These are phyloP conservation scores for Notholithocarpus densiflorus DNA, from an alignment of 306 rosid species.

Conservation along the genomic window DNA sequence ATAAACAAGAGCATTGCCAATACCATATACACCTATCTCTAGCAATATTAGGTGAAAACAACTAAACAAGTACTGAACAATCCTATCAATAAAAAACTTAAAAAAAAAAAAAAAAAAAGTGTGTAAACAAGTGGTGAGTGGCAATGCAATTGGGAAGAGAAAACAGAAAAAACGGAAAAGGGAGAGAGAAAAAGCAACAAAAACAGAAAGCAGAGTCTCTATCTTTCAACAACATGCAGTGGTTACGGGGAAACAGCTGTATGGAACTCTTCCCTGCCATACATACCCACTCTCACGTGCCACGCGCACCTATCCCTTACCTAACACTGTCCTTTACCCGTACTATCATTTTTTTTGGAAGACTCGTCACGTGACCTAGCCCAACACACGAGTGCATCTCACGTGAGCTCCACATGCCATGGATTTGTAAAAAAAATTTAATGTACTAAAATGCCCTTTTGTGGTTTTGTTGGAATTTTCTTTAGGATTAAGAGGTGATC, in stretches of 20 bases:
- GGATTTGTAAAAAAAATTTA: not conserved
- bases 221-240: conserved; percentile 12
- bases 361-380: conserved; percentile 30
- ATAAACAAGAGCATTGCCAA: too few relatives aligned
- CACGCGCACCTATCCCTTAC: conserved; percentile 15
- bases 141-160: not conserved
- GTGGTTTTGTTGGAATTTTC: too few relatives aligned
- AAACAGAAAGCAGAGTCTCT: conserved; percentile 18
- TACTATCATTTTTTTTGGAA: not conserved
- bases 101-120: not conserved
- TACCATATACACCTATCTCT: too few relatives aligned
- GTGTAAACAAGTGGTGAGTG: not conserved
- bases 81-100: not conserved
- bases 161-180: conserved; percentile 26
- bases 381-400: conserved; percentile 28
- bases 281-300: conserved; percentile 29
- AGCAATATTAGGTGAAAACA: too few relatives aligned
- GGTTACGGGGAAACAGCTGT: conserved; percentile 43
- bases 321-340: conserved; percentile 29
- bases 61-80: too few relatives aligned
- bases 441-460: too few relatives aligned
- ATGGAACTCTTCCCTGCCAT: not conserved
- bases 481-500: too few relatives aligned
- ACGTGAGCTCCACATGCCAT: conserved; percentile 15
- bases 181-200: conserved; percentile 1